Conservation (phyloP, 345 rosid genomes). For the Sisymbrium irio region DNA sequence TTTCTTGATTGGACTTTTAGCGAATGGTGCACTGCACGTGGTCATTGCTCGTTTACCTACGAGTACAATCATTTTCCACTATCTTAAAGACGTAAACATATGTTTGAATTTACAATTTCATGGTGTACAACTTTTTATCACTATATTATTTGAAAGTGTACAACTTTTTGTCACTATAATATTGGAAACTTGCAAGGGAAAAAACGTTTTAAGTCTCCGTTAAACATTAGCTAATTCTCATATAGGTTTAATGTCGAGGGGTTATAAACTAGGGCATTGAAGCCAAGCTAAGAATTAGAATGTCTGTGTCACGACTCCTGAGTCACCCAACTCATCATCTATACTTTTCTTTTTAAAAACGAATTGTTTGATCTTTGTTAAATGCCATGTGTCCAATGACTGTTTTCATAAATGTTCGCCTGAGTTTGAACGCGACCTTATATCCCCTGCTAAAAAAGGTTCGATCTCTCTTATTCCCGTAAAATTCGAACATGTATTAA, state of each 20-base stretch:
- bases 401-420: constrained; percentile 1
- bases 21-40: constrained; percentile 4
- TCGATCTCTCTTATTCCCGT: not conserved
- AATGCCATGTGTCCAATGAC: not conserved
- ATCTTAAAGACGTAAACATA: not conserved
- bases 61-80: constrained; percentile 6
- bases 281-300: not conserved
- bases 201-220: not conserved
- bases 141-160: too few relatives aligned
- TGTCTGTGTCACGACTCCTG: not conserved
- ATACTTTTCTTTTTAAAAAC: not conserved
- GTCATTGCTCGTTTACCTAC: not conserved
- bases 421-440: not conserved
- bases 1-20: not conserved
- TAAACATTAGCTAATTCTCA: not conserved
- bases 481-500: not conserved
- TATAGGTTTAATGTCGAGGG: not conserved
- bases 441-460: not conserved
- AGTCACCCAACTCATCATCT: not conserved
- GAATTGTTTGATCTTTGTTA: not conserved
- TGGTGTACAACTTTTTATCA: not conserved
- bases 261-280: not conserved
- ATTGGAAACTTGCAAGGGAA: not conserved
- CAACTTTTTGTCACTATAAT: not conserved
- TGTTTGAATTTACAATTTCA: not conserved